phyloP scores from a whole-genome alignment of 2,329 filamentous ascomycete species.

The Dothistroma pini region DNA sequence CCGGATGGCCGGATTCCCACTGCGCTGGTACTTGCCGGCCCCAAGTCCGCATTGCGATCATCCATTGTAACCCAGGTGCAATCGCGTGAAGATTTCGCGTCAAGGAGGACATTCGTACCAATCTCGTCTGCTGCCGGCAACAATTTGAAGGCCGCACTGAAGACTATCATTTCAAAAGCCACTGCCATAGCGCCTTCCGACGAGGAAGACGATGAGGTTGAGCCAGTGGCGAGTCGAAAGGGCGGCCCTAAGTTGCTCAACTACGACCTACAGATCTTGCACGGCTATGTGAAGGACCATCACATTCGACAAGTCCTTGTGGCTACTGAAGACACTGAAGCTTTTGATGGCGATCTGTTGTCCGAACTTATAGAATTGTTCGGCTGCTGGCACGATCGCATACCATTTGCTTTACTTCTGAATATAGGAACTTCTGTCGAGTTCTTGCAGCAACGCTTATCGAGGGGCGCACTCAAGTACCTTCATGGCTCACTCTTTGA shows the following conservation, averaged over 20 bases:
- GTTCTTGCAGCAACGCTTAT: slow-evolving; percentile 69
- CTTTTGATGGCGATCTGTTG: slow-evolving; percentile 69
- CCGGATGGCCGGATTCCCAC: slow-evolving; percentile 19
- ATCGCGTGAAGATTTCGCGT: slow-evolving; percentile 34
- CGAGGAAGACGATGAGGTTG: slow-evolving; percentile 53
- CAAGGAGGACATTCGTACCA: slow-evolving; percentile 57
- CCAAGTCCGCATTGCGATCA: slow-evolving; percentile 72
- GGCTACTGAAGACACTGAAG: slow-evolving; percentile 77
- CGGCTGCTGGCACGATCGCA: slow-evolving; percentile 67
- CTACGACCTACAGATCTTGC: slow-evolving; percentile 72
- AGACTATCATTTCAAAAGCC: slow-evolving; percentile 67
- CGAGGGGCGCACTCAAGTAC: slow-evolving; percentile 63
- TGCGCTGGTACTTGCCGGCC: slow-evolving; percentile 66
- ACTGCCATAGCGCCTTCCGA: slow-evolving; percentile 45
- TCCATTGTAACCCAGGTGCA: slow-evolving; percentile 69
- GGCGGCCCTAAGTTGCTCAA: slow-evolving; percentile 58
- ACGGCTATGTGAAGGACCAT: slow-evolving; percentile 56
- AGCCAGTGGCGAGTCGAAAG: slow-evolving; percentile 25
- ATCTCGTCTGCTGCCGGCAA: slow-evolving; percentile 67
- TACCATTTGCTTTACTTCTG: slow-evolving; percentile 73
- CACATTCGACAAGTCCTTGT: slow-evolving; percentile 61
- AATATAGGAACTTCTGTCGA: slow-evolving; percentile 80
- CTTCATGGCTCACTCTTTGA: slow-evolving; percentile 72
- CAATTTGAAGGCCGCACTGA: slow-evolving; percentile 69
- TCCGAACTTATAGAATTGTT: slow-evolving; percentile 68